Evolutionary conservation across 345 rosid genomes (phyloP).

Genomic region (Corchorus olitorius): DNA sequence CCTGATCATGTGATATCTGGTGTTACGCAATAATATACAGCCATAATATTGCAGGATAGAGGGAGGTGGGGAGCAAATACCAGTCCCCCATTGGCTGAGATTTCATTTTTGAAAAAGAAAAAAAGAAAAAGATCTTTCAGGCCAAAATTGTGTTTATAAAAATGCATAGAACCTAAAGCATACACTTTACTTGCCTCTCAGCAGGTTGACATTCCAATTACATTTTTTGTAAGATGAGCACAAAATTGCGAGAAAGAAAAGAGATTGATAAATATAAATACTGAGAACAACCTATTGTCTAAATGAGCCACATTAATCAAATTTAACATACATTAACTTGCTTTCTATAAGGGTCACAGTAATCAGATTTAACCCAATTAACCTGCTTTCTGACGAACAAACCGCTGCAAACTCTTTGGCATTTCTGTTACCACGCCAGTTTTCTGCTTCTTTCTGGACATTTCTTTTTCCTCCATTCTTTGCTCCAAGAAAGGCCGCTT

Average conservation of each 20-base stretch:
- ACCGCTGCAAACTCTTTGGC: conserved; percentile 63
- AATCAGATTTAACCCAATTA: neutral
- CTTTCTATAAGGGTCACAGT: conserved; percentile 21
- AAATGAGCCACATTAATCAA: neutral
- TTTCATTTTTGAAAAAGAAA: no score
- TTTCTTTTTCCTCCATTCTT: conserved; percentile 28
- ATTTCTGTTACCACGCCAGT: conserved; percentile 43
- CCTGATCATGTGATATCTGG: no score
- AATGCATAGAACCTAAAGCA: neutral
- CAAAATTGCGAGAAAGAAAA: neutral
- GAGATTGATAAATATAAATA: no score
- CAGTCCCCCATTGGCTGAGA: no score
- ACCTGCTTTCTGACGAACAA: conserved; percentile 41
- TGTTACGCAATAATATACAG: no score
- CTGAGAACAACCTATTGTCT: neutral
- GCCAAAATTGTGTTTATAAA: no score
- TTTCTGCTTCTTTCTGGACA: conserved; percentile 60
- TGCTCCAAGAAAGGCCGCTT: conserved; percentile 78
- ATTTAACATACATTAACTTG: neutral
- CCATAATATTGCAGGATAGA: no score
- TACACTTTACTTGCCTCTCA: neutral
- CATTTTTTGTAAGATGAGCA: neutral
- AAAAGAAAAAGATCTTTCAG: no score
- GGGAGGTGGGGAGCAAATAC: no score
- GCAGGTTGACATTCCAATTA: neutral